A percentile compares a stretch with the other conserved stretches of the same genome.
Conservation (phyloP, 805 yeast genomes). For the Saccharomycopsis javanensis region DNA sequence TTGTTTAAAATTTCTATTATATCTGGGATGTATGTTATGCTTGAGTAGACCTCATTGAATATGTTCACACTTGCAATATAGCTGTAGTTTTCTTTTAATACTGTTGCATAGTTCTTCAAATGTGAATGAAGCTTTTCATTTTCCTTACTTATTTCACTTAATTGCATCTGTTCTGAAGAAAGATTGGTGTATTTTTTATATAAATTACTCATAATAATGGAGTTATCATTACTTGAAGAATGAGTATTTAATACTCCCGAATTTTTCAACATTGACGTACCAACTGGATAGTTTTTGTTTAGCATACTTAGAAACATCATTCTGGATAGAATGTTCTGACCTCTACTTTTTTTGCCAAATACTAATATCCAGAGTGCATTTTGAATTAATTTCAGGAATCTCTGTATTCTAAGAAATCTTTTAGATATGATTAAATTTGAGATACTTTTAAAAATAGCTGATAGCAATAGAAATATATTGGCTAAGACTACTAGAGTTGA, state of each 20-base stretch:
- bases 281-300: not conserved
- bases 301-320: not conserved
- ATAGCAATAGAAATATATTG: slow-evolving; percentile 10
- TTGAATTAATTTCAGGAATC: slow-evolving; percentile 1
- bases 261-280: not conserved
- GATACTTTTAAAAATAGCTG: slow-evolving; percentile 12
- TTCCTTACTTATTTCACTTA: slow-evolving; percentile 1
- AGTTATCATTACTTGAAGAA: not conserved
- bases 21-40: slow-evolving; percentile 13
- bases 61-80: slow-evolving; percentile 14
- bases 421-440: slow-evolving; percentile 6
- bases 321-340: not conserved
- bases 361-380: slow-evolving; percentile 1
- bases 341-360: not conserved
- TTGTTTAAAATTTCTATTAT: slow-evolving; percentile 1
- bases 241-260: not conserved
- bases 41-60: slow-evolving; percentile 10
- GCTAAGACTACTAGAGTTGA: slow-evolving; percentile 13
- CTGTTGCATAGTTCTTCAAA: slow-evolving; percentile 6
- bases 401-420: slow-evolving; percentile 2
- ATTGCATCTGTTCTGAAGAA: slow-evolving; percentile 2
- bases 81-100: slow-evolving; percentile 12
- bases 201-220: slow-evolving; percentile 1
- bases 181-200: slow-evolving; percentile 5
- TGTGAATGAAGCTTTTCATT: slow-evolving; percentile 2